These are phyloP conservation scores for Claviceps africana DNA, from an alignment of 2,329 filamentous ascomycete species.

Conservation along the genomic window DNA sequence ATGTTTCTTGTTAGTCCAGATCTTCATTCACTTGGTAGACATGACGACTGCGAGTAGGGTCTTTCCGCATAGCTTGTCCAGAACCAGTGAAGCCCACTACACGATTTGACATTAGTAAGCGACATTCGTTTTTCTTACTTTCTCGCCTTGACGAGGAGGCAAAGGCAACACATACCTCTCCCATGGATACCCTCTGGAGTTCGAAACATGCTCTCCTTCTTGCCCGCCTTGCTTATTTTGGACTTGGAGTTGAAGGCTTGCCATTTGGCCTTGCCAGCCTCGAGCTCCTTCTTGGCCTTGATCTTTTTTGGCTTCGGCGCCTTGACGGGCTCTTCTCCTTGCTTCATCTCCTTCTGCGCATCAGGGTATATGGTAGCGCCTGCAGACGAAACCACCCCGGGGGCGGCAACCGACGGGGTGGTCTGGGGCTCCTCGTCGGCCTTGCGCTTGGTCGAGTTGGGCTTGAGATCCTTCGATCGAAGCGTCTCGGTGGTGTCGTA, in stretches of 20 bases:
- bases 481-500: constrained; percentile 78
- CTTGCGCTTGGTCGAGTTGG: constrained; percentile 70
- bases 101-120: constrained; percentile 10
- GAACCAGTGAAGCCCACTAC: constrained; percentile 92
- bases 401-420: constrained; percentile 27
- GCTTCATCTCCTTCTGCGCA: constrained; percentile 45
- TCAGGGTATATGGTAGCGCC: constrained; percentile 47
- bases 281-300: constrained; percentile 80
- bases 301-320: constrained; percentile 74
- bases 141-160: not conserved
- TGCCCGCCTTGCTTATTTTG: constrained; percentile 50
- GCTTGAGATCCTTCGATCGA: constrained; percentile 69
- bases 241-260: constrained; percentile 77
- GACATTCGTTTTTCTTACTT: not conserved
- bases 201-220: constrained; percentile 95
- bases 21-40: constrained; percentile 70
- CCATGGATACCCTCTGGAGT: constrained; percentile 77
- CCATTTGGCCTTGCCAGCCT: constrained; percentile 87
- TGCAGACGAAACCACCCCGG: constrained; percentile 36
- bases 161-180: constrained; percentile 47
- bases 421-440: constrained; percentile 67
- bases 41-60: constrained; percentile 66
- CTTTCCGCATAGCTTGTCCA: constrained; percentile 90
- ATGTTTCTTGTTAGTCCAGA: constrained; percentile 39
- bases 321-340: constrained; percentile 53